Evolutionary conservation across 371 early-diverging fungal species (phyloP), one percentile per base, ranked within the genome.

Genomic region (Mortierella sp.): DNA sequence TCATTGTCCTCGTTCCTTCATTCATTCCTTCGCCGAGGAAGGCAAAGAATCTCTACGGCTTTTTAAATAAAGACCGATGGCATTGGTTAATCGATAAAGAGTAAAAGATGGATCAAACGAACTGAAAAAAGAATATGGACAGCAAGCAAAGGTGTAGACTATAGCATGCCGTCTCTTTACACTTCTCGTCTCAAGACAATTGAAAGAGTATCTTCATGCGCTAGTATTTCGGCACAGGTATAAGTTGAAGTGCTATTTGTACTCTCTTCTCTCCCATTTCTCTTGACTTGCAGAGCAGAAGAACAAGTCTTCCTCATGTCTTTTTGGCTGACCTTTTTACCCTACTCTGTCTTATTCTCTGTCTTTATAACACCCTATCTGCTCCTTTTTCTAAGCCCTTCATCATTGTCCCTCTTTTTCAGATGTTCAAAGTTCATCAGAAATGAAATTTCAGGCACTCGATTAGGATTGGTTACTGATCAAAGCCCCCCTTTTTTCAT

Each of bases 381-480:
- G 19, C 0, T 19, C 34, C 16, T 16, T 19, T 28, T 11, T 13
- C 16, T 13, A 10, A 14, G 1, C 13, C 5, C 40, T 21, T 64
- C 37, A 21, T 40, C 37, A 34, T 19, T 28, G 16, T 64, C 64
- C 6, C 14, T 19, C 28, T 37, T 37, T 31, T 59, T 31, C 59
- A 16, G 31, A 59, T 57, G 28, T n/a, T 57, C 31, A 34, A 31
- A 26, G n/a, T 57, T 57, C 6, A n/a, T 16, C 9, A 16, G 31
- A 37, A 37, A 21, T 64, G 64, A 64, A 64, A 37, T 64, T 64
- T 40, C 64, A 64, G 40, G 64, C 10, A 64, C 64, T 64, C 37
- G 64, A 21, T 64, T 64, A 34, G 37, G 37, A 64, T 64, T 64
- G 64, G 37, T 9, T 64, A 37, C 53, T 19, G 34, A 37, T 21